These are phyloP conservation scores for Pyrrhoderma lamaoense DNA, from an alignment of 1,284 basidiomycete genomes.

Conservation along the genomic window DNA sequence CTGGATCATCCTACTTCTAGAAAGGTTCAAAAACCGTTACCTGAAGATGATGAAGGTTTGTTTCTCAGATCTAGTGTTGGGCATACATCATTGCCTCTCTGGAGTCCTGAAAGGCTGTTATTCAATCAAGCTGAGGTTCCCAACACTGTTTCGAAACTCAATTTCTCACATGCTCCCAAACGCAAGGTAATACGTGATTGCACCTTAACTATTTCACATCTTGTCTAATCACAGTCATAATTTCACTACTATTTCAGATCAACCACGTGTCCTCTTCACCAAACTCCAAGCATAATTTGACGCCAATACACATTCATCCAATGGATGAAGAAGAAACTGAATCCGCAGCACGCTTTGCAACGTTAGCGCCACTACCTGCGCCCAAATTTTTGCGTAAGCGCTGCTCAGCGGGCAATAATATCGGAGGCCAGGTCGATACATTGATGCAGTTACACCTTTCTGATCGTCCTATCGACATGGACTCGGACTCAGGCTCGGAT, in stretches of 20 bases:
- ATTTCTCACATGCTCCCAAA: slow-evolving; percentile 17
- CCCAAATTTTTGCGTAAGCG: slow-evolving; percentile 14
- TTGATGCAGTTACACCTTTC: slow-evolving; percentile 15
- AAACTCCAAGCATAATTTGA: slow-evolving; percentile 8
- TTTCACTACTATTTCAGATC: slow-evolving; percentile 3
- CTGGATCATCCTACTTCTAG: slow-evolving; percentile 9
- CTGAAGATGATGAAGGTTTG: slow-evolving; percentile 17
- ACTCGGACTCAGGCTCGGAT: slow-evolving; percentile 14
- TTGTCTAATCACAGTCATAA: background rate
- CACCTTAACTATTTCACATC: background rate
- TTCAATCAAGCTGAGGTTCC: slow-evolving; percentile 3
- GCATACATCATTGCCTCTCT: slow-evolving; percentile 16
- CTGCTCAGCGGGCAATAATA: slow-evolving; percentile 8
- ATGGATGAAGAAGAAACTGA: slow-evolving; percentile 2
- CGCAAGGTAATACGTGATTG: slow-evolving; percentile 15
- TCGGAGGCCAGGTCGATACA: slow-evolving; percentile 11
- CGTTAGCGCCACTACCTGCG: slow-evolving; percentile 17
- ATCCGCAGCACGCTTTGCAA: slow-evolving; percentile 9
- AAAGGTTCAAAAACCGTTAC: background rate
- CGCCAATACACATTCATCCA: slow-evolving; percentile 16
- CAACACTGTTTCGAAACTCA: slow-evolving; percentile 7
- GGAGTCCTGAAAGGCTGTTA: slow-evolving; percentile 9
- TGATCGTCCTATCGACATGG: slow-evolving; percentile 11
- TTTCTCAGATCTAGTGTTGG: slow-evolving; percentile 15
- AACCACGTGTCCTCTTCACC: slow-evolving; percentile 16